These are phyloP conservation scores for Boletus mariae DNA, from an alignment of 1,284 basidiomycete genomes.

Conservation along the genomic window DNA sequence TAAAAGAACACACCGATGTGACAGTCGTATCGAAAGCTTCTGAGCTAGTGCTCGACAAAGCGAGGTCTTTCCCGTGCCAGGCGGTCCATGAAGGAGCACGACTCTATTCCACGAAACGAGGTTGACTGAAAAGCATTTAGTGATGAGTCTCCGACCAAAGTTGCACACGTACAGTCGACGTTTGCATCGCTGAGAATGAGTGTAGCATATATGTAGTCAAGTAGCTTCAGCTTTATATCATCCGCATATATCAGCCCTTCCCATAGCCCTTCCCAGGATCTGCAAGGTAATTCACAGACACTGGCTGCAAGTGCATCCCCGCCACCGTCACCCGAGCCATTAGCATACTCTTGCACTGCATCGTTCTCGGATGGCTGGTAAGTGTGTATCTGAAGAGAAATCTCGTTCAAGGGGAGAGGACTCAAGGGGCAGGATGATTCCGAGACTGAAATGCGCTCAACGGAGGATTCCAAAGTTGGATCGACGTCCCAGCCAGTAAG, in stretches of 20 bases:
- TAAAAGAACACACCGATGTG: constrained; percentile 57
- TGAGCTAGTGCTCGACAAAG: constrained; percentile 94
- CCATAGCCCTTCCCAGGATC: constrained; percentile 87
- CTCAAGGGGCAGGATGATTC: constrained; percentile 57
- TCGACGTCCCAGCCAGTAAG: constrained; percentile 73
- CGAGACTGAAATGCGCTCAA: constrained; percentile 77
- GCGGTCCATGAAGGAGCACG: constrained; percentile 92
- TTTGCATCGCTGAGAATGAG: constrained; percentile 84
- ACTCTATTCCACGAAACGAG: constrained; percentile 95
- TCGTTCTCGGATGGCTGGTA: constrained; percentile 77
- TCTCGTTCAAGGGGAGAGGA: constrained; percentile 55
- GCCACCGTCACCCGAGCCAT: constrained; percentile 52
- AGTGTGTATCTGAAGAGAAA: constrained; percentile 76
- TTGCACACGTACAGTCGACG: constrained; percentile 69
- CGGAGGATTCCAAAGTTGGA: constrained; percentile 65
- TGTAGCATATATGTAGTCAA: constrained; percentile 94
- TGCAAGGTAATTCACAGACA: constrained; percentile 81
- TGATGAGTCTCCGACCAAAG: not conserved
- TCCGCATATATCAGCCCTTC: constrained; percentile 87
- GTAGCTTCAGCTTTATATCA: constrained; percentile 82
- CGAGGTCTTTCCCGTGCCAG: constrained; percentile 97
- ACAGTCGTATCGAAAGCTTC: constrained; percentile 89
- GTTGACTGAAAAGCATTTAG: constrained; percentile 55
- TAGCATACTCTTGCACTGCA: constrained; percentile 76
- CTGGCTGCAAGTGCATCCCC: constrained; percentile 83